Conservation (phyloP, 306 rosid species). For the Adenanthera pavonina region DNA sequence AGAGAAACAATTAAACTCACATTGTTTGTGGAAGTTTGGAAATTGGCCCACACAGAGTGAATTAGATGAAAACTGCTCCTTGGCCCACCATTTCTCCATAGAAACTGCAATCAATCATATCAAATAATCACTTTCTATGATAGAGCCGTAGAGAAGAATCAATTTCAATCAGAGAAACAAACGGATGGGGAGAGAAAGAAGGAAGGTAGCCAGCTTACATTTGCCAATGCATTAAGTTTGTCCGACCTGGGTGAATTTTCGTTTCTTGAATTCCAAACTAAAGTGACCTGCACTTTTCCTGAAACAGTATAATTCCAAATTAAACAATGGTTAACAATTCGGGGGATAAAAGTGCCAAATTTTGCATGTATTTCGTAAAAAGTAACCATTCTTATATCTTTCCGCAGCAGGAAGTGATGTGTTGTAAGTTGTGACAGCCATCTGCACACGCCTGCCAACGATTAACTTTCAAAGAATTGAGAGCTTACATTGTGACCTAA, state of each 20-base stretch:
- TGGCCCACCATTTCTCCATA: constrained; percentile 92
- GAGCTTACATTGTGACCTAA: constrained; percentile 16
- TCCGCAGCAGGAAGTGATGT: constrained; percentile 81
- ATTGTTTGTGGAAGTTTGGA: constrained; percentile 92
- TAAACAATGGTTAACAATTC: constrained; percentile 17
- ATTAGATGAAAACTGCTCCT: constrained; percentile 67
- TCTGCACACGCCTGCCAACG: constrained; percentile 54
- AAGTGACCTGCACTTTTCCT: constrained; percentile 91
- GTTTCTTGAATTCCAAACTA: constrained; percentile 95
- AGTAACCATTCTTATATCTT: constrained; percentile 80
- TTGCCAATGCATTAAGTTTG: constrained; percentile 75
- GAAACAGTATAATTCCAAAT: constrained; percentile 41
- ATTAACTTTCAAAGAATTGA: constrained; percentile 26
- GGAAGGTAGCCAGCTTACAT: constrained; percentile 55
- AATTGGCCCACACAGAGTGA: constrained; percentile 97
- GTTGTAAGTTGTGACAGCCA: constrained; percentile 93
- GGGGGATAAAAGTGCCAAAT: not conserved
- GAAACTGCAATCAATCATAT: constrained; percentile 58
- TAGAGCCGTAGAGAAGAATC: not conserved
- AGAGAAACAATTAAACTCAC: constrained; percentile 57
- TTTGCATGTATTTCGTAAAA: constrained; percentile 17
- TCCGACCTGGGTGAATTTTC: constrained; percentile 69
- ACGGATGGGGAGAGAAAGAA: not conserved
- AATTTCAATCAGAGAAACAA: not conserved
- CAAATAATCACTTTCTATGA: constrained; percentile 14